Evolutionary conservation across 805 yeast species (phyloP).

Genomic region (Saturnispora sekii): DNA sequence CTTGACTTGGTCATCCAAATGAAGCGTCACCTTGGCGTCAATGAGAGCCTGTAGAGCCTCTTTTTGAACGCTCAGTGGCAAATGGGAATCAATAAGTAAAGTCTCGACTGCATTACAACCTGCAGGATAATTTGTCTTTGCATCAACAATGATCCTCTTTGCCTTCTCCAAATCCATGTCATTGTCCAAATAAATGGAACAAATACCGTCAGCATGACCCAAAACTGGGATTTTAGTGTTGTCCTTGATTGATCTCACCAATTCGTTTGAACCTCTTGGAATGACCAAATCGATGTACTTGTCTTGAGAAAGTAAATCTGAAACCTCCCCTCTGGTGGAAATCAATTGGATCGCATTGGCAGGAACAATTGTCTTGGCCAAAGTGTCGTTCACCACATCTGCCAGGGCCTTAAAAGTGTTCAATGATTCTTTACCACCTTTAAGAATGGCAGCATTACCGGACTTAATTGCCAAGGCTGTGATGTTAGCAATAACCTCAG

Average conservation of each 20-base stretch:
- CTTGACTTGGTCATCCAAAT: constrained; percentile 36
- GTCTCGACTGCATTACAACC: constrained; percentile 98
- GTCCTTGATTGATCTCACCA: constrained; percentile 77
- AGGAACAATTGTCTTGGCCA: constrained; percentile 65
- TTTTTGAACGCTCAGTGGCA: constrained; percentile 19
- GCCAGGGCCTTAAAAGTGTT: constrained; percentile 82
- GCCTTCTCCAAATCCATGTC: constrained; percentile 76
- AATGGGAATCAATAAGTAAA: constrained; percentile 48
- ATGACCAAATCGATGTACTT: constrained; percentile 87
- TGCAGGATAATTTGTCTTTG: constrained; percentile 95
- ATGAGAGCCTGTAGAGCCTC: constrained; percentile 31
- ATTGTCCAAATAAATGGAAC: constrained; percentile 76
- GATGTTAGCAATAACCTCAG: constrained; percentile 97
- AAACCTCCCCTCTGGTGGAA: constrained; percentile 82
- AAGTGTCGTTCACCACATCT: constrained; percentile 50
- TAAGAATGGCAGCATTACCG: constrained; percentile 92
- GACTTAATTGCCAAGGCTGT: constrained; percentile 93
- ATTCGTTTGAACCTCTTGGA: constrained; percentile 94
- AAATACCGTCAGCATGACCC: constrained; percentile 98
- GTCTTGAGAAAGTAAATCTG: constrained; percentile 76
- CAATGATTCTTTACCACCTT: constrained; percentile 92
- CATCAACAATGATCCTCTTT: constrained; percentile 62
- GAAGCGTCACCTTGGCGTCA: constrained; percentile 63
- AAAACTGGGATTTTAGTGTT: constrained; percentile 91
- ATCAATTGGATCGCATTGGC: constrained; percentile 75